Evolutionary conservation across 2,329 filamentous ascomycete genomes (phyloP), one percentile per base, ranked within the genome.

Genomic region (Ciborinia camelliae): DNA sequence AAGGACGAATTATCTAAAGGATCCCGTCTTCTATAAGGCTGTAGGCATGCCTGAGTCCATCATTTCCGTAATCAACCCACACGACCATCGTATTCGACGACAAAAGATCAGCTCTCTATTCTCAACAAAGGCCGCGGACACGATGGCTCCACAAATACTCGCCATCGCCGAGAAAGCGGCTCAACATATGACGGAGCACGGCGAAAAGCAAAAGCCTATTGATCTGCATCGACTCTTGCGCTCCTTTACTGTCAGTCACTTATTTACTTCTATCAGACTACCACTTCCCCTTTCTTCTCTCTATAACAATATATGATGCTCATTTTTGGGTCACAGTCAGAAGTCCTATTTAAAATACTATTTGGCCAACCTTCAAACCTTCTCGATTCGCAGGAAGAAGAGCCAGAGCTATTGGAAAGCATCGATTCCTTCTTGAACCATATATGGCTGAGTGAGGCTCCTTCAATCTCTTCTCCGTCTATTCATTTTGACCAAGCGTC

Each of bases 51-150:
- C 23, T 0, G 54, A 57, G 23, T 57, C 54, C 18, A 2, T 57
- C 9, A 6, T 57, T 26, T 10, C 37, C 18, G 32, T 43, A 0
- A 4, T 43, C 30, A 20, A 57, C 23, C 37, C 54, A 14, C 23
- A 57, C 2, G 37, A 30, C 12, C 54, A 57, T 6, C 54, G 54
- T 43, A 14, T 57, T 7, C 37, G 23, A 14, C 54, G 54, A 30
- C 54, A 57, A n/a, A 57, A 57, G 12, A 37, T 57, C 37, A 57
- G 12, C 26, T 14, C 54, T 57, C 15, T 57, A n/a, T 57, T 57
- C 26, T 45, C 54, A 6, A 43, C 26, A 57, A 57, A 57, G 12
- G 54, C 54, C 9, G 20, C 12, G 23, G 39, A 47, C 20, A 23
- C 18, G 1, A 58, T 58, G 54, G 54, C 54, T 20, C 39, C 54